phyloP scores from a whole-genome alignment of 2,329 filamentous ascomycete species.

The Penicillium glabrum region DNA sequence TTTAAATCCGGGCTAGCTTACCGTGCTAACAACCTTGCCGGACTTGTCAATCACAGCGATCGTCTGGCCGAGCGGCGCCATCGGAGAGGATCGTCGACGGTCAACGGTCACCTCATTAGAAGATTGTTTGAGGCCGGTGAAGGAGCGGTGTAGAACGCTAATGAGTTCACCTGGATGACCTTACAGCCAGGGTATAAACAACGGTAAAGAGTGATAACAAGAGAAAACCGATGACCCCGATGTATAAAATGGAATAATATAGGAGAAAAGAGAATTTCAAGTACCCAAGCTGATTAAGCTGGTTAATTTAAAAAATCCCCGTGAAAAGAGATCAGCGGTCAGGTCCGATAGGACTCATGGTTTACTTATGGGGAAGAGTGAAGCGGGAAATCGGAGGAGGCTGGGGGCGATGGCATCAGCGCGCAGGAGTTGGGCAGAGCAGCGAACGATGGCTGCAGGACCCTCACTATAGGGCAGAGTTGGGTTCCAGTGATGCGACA shows the following conservation, averaged over 20 bases:
- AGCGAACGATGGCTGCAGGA: slow-evolving; percentile 13
- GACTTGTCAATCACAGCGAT: slow-evolving; percentile 89
- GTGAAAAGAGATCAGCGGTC: slow-evolving; percentile 9
- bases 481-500: slow-evolving; percentile 20
- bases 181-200: not conserved
- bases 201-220: not conserved
- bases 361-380: slow-evolving; percentile 6
- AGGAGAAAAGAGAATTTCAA: not conserved
- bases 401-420: slow-evolving; percentile 20
- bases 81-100: slow-evolving; percentile 16
- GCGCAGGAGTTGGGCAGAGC: slow-evolving; percentile 25
- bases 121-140: not conserved
- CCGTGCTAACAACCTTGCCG: slow-evolving; percentile 86
- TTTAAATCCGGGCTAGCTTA: slow-evolving; percentile 48
- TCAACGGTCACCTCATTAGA: slow-evolving; percentile 17
- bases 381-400: slow-evolving; percentile 14
- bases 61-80: slow-evolving; percentile 59
- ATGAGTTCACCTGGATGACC: not conserved
- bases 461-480: slow-evolving; percentile 6
- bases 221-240: not conserved
- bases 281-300: slow-evolving; percentile 13
- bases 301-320: not conserved
- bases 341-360: slow-evolving; percentile 12
- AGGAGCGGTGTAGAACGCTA: slow-evolving; percentile 15
- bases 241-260: not conserved